Percentiles rank a stretch among this genome's conserved stretches.
phyloP scores from a whole-genome alignment of 2,329 filamentous ascomycete genomes.

The Juglanconis oblonga region DNA sequence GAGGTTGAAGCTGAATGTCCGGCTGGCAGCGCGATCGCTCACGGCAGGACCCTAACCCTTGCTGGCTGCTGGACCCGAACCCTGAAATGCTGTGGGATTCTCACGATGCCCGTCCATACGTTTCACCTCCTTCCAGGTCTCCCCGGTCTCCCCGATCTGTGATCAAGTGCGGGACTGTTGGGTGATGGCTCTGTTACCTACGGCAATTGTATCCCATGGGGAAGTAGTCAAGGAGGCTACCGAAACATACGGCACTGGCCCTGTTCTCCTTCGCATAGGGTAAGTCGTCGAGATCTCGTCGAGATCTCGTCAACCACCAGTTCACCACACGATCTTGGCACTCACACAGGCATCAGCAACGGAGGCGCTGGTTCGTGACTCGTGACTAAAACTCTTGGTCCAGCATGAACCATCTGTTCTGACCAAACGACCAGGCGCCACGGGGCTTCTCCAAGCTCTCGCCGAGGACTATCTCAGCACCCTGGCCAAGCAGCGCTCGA shows the following conservation, averaged over 20 bases:
- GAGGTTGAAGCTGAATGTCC: no score
- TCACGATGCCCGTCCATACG: no score
- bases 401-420: no score
- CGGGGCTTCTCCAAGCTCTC: slow-evolving; percentile 8
- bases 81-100: no score
- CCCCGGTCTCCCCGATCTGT: not conserved
- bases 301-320: not conserved
- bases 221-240: slow-evolving; percentile 1
- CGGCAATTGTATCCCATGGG: slow-evolving; percentile 6
- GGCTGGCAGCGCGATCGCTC: no score
- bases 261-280: slow-evolving; percentile 9
- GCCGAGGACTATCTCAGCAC: slow-evolving; percentile 14
- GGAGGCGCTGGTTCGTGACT: slow-evolving; percentile 4
- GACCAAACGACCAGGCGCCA: not conserved
- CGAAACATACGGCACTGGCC: not conserved
- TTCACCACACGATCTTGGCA: not conserved
- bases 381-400: no score
- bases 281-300: not conserved
- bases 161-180: not conserved
- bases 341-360: not conserved
- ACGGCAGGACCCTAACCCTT: no score
- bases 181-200: not conserved
- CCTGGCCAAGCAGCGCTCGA: slow-evolving; percentile 3
- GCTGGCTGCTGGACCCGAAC: no score
- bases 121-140: no score